phyloP scores from a whole-genome alignment of 306 rosid species.

The Malus orientalis region DNA sequence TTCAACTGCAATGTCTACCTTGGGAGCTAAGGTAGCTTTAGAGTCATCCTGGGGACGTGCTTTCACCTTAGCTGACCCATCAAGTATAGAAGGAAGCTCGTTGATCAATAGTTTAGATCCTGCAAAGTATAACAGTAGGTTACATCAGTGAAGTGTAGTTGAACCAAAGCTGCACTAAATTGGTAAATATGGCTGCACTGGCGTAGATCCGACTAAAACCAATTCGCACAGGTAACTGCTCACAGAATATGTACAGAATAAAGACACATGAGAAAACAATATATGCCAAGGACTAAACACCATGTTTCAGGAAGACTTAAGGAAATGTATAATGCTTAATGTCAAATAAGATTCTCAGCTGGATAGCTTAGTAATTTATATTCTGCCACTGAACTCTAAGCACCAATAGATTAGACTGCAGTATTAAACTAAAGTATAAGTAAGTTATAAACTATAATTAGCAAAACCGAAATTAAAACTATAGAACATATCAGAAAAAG shows the following conservation, averaged over 20 bases:
- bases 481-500: not conserved
- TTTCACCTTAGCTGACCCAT: slow-evolving; percentile 66
- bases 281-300: not conserved
- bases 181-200: not conserved
- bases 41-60: slow-evolving; percentile 72
- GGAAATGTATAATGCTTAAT: no score
- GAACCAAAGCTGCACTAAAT: not conserved
- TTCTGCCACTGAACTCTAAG: not conserved
- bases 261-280: not conserved
- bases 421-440: not conserved
- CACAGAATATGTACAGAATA: not conserved
- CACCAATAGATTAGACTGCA: not conserved
- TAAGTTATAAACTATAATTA: not conserved
- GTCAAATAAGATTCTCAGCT: not conserved
- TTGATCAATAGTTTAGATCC: slow-evolving; percentile 62
- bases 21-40: slow-evolving; percentile 73
- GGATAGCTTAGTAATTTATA: not conserved
- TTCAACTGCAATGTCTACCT: slow-evolving; percentile 40
- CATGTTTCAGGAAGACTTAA: no score
- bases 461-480: not conserved
- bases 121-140: slow-evolving; percentile 14
- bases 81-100: slow-evolving; percentile 82
- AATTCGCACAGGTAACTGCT: not conserved
- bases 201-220: not conserved
- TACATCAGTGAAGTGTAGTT: slow-evolving; percentile 4